Evolutionary conservation across 169 alveolate species (phyloP), one percentile per base, ranked within the genome.

Genomic region (Cryptosporidium ubiquitum): DNA sequence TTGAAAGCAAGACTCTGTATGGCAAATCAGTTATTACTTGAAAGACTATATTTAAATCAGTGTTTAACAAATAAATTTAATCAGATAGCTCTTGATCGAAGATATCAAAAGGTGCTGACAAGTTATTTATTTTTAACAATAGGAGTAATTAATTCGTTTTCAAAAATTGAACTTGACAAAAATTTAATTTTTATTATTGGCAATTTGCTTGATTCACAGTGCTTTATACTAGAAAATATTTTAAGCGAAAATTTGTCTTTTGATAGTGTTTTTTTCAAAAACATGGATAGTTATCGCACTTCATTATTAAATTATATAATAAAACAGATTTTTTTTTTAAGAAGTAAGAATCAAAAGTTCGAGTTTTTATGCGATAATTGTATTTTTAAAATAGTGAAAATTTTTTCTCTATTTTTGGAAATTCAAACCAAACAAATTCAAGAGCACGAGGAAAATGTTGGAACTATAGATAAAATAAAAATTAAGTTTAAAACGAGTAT

Each of bases 121-220:
- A 51, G 52, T 35, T 35, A 42, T 52, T 33, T 58, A 33, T 73
- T 73, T 6, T 37, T 73, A 55, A 73, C 70, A 18, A 23, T 73
- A 9, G 85, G 85, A 37, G 70, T 73, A 31, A 42, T 73, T 52
- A 73, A 37, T 57, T 73, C 85, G 6, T 52, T 55, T 73, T 55
- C 70, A 51, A 61, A 58, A 51, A 18, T 58, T n/a, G 55, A 49
- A 1, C 31, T 73, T 23, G 52, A 55, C 55, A 42, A 57, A 18
- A 35, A 73, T 14, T 73, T 73, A 39, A 44, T 73, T 51, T 33
- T 35, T 33, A 18, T 33, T 58, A 16, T 73, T 26, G 51, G 55
- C 1, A 35, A 57, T 10, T 18, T 73, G 7, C 44, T 73, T 23
- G 29, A 52, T 0, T 52, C 26, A 14, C 85, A 73, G 33, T 55